phyloP scores from a whole-genome alignment of 805 yeast species.

The Candida caryicola region DNA sequence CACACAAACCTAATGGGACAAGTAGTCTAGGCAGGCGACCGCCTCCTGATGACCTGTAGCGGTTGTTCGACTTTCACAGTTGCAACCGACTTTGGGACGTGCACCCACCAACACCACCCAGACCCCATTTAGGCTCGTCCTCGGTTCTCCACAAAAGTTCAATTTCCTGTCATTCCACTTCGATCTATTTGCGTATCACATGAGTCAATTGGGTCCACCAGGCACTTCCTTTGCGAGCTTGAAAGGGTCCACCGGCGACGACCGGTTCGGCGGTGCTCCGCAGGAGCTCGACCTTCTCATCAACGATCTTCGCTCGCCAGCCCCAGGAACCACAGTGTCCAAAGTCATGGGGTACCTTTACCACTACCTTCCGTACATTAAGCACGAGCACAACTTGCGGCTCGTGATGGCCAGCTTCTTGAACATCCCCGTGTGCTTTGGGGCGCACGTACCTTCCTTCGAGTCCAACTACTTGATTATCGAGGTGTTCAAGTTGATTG shows the following conservation, averaged over 20 bases:
- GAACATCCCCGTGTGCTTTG: conserved; percentile 39
- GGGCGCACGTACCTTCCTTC: conserved; percentile 17
- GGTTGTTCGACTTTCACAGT: background rate
- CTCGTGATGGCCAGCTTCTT: conserved; percentile 44
- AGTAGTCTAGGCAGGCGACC: too few relatives aligned
- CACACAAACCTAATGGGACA: too few relatives aligned
- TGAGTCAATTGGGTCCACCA: conserved; percentile 4
- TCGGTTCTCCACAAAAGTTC: background rate
- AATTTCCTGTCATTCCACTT: too few relatives aligned
- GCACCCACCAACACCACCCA: background rate
- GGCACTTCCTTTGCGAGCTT: too few relatives aligned
- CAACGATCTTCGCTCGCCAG: conserved; percentile 43
- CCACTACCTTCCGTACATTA: conserved; percentile 50
- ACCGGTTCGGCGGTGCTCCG: conserved; percentile 28
- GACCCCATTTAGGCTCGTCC: background rate
- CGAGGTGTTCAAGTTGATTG: conserved; percentile 47
- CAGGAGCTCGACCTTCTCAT: conserved; percentile 49
- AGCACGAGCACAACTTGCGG: conserved; percentile 44
- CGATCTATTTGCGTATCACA: background rate
- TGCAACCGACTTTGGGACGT: too few relatives aligned
- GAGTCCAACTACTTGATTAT: conserved; percentile 37
- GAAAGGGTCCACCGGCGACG: too few relatives aligned
- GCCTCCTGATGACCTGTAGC: too few relatives aligned
- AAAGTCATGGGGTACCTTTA: conserved; percentile 46
- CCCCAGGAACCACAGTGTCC: conserved; percentile 25